Percentiles rank a stretch among this genome's conserved stretches.
Evolutionary conservation across 2,329 filamentous ascomycete genomes (phyloP).

Genomic region (Orbilia javanica): DNA sequence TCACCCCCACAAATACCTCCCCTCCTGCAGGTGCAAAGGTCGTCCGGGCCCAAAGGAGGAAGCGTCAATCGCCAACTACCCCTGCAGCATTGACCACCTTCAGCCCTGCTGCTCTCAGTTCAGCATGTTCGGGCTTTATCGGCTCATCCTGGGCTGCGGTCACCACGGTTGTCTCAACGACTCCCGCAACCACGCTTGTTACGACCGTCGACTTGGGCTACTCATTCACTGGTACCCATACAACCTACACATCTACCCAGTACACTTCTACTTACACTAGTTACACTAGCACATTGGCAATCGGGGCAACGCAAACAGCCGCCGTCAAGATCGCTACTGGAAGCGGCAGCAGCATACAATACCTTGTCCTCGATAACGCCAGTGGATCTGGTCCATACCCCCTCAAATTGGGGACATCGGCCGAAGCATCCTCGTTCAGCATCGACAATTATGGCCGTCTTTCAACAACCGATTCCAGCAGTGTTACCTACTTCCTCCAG

Average conservation of each 20-base stretch:
- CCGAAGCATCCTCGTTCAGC: background rate
- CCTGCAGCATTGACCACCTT: background rate
- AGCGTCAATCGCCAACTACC: background rate
- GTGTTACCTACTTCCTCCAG: background rate
- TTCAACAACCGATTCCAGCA: no score
- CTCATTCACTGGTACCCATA: background rate
- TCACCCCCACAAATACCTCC: background rate
- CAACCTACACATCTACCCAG: background rate
- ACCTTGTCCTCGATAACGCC: background rate
- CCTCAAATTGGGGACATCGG: background rate
- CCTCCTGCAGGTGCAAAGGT: background rate
- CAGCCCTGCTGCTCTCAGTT: background rate
- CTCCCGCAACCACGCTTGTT: background rate
- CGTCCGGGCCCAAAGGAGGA: background rate
- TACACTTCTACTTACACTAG: background rate
- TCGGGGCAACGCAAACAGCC: background rate
- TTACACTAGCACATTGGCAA: background rate
- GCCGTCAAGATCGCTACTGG: background rate
- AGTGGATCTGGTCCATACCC: background rate
- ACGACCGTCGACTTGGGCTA: background rate
- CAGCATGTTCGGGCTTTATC: background rate
- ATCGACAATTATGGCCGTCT: slow-evolving; percentile 3
- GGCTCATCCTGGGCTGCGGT: background rate
- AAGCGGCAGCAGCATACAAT: background rate
- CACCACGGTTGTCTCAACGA: background rate